Percentiles rank a stretch among this genome's conserved stretches.
Evolutionary conservation across 331 rosid genomes (phyloP).

Genomic region (Erythrophleum ivorense): DNA sequence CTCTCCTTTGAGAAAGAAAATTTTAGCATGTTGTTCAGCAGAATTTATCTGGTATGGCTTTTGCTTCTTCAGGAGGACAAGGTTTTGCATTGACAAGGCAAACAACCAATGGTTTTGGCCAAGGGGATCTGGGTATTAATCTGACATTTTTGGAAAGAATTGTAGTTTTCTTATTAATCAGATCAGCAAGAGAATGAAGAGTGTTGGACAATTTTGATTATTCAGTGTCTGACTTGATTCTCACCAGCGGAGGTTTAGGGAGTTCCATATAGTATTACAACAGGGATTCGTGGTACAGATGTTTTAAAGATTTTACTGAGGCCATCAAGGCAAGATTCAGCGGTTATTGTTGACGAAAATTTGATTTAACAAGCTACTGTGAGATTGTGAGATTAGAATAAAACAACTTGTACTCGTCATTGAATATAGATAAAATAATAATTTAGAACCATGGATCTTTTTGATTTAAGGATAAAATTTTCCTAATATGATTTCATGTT

Average conservation of each 20-base stretch:
- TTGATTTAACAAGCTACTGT: neutral
- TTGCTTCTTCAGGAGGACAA: constrained; percentile 21
- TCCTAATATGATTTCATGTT: too few species aligned
- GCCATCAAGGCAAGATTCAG: constrained; percentile 10
- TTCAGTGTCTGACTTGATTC: neutral
- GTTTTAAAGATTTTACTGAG: constrained; percentile 5
- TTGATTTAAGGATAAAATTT: too few species aligned
- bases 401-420: constrained; percentile 6
- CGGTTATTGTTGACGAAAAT: neutral
- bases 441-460: too few species aligned
- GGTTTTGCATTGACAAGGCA: constrained; percentile 14
- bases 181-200: constrained; percentile 17
- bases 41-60: neutral
- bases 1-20: neutral
- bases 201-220: constrained; percentile 17
- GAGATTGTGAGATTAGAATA: constrained; percentile 12
- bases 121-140: constrained; percentile 24
- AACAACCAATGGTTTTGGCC: constrained; percentile 15
- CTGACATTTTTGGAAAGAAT: constrained; percentile 10
- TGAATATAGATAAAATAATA: too few species aligned
- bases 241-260: constrained; percentile 24
- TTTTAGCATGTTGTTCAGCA: neutral
- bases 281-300: neutral
- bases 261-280: neutral
- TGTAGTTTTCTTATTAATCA: constrained; percentile 11